Evolutionary conservation across 306 rosid genomes (phyloP), one percentile per base, ranked within the genome.

Genomic region (Sicyos edulis): DNA sequence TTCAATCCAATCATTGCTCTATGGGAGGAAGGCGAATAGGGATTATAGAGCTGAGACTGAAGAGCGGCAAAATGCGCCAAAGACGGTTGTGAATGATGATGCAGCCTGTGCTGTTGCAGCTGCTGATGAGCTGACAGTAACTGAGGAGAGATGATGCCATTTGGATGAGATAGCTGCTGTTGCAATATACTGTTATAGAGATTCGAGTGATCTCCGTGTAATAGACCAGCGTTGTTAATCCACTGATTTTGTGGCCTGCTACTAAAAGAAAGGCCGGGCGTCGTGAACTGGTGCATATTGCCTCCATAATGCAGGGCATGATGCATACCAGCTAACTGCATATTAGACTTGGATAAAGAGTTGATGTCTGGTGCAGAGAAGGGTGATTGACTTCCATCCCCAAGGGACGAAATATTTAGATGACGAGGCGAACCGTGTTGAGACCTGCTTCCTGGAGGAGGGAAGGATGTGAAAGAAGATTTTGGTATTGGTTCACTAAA

Each of bases 1-100:
- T 83, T 82, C 78, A 84, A 24, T 74, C 97, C 96, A 29, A 88
- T 80, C 89, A 91, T 83, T 77, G 86, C 93, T 32, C 91, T 96
- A 74, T 95, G 90, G n/a, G 86, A 82, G 68, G 91, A 88, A 64
- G 81, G 68, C n/a, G 98, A 82, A 82, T 83, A 84, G 52, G 84
- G 78, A 68, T 84, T 88, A 65, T 76, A 80, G 11, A 77, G 54
- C 70, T 83, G 91, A 21, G 91, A 70, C 52, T 79, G 91, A 78
- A 86, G 81, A 34, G 82, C 88, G 0, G 86, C 52, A 70, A 85
- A 72, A 75, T 86, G 85, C 55, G 78, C 88, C 14, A 74, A 79
- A 51, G 91, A 79, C 10, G 82, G 85, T 76, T 78, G 95, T 32
- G 50, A 78, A 58, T 78, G 78, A 76, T 76, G 86, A 75, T 81